Conservation (phyloP, 1,284 basidiomycete genomes). For the Leccinum griseonigrum region DNA sequence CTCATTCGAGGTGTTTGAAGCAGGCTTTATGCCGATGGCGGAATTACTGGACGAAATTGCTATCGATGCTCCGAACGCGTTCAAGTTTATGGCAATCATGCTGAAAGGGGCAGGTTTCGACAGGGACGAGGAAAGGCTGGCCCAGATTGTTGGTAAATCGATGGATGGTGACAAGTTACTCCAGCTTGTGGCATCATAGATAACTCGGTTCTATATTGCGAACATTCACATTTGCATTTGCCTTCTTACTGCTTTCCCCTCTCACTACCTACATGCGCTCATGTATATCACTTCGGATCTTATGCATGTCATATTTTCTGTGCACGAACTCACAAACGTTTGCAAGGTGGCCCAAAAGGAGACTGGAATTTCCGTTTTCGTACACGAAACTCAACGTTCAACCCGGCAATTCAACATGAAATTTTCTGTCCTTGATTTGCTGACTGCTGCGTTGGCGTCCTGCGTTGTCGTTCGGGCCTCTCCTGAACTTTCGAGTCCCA, state of each 20-base stretch:
- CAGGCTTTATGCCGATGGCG: slow-evolving; percentile 67
- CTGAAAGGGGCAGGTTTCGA: slow-evolving; percentile 65
- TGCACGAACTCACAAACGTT: no score
- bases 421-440: neutral
- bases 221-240: no score
- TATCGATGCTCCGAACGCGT: slow-evolving; percentile 87
- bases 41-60: slow-evolving; percentile 83
- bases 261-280: neutral
- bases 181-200: slow-evolving; percentile 49
- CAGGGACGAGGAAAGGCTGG: slow-evolving; percentile 54
- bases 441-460: neutral
- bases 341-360: neutral
- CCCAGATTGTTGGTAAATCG: slow-evolving; percentile 57
- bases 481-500: neutral
- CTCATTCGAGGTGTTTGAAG: slow-evolving; percentile 58
- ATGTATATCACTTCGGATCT: neutral
- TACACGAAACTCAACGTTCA: no score
- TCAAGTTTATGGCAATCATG: slow-evolving; percentile 72
- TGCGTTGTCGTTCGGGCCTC: neutral
- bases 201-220: neutral
- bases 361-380: neutral
- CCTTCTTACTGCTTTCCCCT: neutral
- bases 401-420: neutral
- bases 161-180: slow-evolving; percentile 57
- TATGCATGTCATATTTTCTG: neutral